Conservation (phyloP, 2,329 filamentous ascomycete species). For the Colletotrichum magnum region DNA sequence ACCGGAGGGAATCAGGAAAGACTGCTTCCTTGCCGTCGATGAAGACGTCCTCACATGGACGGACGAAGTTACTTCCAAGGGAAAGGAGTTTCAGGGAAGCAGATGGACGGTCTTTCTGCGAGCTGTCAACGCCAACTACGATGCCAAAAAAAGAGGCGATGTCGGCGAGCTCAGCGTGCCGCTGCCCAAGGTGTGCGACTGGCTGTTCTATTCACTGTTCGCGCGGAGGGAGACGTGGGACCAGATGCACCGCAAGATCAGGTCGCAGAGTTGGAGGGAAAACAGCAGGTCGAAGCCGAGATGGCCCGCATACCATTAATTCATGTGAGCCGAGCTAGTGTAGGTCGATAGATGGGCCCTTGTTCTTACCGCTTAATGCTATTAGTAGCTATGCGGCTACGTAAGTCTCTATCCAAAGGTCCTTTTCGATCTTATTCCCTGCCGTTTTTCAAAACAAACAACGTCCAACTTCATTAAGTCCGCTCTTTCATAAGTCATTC, state of each 20-base stretch:
- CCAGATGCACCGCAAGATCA: not conserved
- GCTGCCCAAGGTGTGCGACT: not conserved
- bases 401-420: too few relatives aligned
- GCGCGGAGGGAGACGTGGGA: not conserved
- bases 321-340: not conserved
- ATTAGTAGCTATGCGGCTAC: too few relatives aligned
- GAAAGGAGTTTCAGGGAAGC: not conserved
- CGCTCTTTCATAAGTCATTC: not conserved
- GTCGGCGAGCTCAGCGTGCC: not conserved
- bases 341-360: too few relatives aligned
- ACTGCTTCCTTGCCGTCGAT: not conserved
- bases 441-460: too few relatives aligned
- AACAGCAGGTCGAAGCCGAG: not conserved
- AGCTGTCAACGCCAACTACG: not conserved
- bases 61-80: not conserved
- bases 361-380: too few relatives aligned
- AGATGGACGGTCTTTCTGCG: not conserved
- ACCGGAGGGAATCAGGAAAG: not conserved
- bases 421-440: too few relatives aligned
- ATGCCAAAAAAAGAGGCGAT: not conserved
- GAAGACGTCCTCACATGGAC: not conserved
- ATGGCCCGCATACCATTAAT: not conserved
- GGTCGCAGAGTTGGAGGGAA: not conserved
- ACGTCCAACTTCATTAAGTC: too few relatives aligned
- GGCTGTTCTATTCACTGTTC: not conserved